Conservation (phyloP, 352 stramenopile genomes). For the Pythium utonaiense region DNA sequence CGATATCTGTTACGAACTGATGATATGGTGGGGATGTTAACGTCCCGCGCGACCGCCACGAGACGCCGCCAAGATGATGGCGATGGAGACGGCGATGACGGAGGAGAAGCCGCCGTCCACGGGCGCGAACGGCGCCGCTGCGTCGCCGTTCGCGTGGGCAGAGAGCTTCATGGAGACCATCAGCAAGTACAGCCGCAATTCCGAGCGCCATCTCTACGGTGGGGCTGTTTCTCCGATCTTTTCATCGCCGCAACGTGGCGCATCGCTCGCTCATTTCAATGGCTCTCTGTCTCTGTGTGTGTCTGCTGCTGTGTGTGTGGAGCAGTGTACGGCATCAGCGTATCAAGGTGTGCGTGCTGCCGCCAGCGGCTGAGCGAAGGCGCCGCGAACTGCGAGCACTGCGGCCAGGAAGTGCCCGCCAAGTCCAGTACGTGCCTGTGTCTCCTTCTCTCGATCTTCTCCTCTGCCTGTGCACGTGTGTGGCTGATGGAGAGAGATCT, state of each 20-base stretch:
- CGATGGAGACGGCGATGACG: background rate
- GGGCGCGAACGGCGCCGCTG: background rate
- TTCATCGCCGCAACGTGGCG: background rate
- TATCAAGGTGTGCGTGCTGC: conserved; percentile 43
- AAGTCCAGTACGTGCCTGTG: conserved; percentile 14
- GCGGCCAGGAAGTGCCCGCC: conserved; percentile 26
- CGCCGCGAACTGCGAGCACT: conserved; percentile 37
- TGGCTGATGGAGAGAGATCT: background rate
- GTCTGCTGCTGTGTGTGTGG: background rate
- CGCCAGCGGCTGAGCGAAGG: conserved; percentile 33
- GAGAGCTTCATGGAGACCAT: conserved; percentile 20
- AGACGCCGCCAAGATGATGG: background rate
- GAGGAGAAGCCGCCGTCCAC: background rate
- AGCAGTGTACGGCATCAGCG: conserved; percentile 66
- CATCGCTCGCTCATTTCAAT: background rate
- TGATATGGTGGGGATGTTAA: no score
- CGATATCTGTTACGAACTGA: background rate
- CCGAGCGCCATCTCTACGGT: conserved; percentile 52
- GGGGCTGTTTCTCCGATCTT: conserved; percentile 7
- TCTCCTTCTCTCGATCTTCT: no score
- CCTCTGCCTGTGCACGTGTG: no score
- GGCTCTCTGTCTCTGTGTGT: background rate
- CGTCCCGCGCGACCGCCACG: no score
- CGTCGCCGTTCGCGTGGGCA: conserved; percentile 6
- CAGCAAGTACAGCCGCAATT: conserved; percentile 45